Base-by-base conservation (phyloP, 2,329 filamentous ascomycete species). In the Colletotrichum sp. region DNA sequence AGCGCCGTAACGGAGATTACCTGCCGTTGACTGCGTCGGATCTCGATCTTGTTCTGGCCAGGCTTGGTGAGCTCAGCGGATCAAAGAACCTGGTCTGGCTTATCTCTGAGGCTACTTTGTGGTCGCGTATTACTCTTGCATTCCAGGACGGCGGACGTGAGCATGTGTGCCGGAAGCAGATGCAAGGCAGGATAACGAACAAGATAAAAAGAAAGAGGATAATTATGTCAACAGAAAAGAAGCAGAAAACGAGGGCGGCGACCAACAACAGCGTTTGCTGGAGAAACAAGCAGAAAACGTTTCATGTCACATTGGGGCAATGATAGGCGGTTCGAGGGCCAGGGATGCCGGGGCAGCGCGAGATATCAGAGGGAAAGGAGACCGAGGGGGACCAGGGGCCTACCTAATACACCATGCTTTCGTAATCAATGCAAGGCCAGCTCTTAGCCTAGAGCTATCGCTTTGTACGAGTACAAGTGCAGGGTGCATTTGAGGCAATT, bases 261-360 rank as follows among this genome's bases (percentile, higher is more conserved):
- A 66, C 34, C 61, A 64, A 61, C 24, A 60, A 60, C 32, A 60
- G 30, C 48, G 30, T 52, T 74, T 60, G 48, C 67, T 71, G 18
- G 67, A 71, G 67, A 70, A 73, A 74, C 67, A 24, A 48, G 38
- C 28, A 34, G 34, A 61, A 38, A 52, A 52, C 68, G 71, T 74
- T 74, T 74, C 71, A 74, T 28, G 67, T 71, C 71, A 71, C 61
- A 61, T 74, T 66, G 48, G 24, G 48, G 71, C 30, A 60, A 60
- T 34, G 58, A 74, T 66, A 52, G 52, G 67, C 52, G 52, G 34
- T 71, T 73, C 34, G 34, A 69, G 36, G 24, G 56, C 65, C 71
- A 71, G 71, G 71, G 71, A 66, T 71, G 48, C 71, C 24, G n/a
- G 60, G 43, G 43, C 26, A 70, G 61, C 32, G 61, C 34, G 61